A percentile compares a stretch with the other conserved stretches of the same genome.
phyloP scores from a whole-genome alignment of 148 eudicot species.

The Cornus kousa region DNA sequence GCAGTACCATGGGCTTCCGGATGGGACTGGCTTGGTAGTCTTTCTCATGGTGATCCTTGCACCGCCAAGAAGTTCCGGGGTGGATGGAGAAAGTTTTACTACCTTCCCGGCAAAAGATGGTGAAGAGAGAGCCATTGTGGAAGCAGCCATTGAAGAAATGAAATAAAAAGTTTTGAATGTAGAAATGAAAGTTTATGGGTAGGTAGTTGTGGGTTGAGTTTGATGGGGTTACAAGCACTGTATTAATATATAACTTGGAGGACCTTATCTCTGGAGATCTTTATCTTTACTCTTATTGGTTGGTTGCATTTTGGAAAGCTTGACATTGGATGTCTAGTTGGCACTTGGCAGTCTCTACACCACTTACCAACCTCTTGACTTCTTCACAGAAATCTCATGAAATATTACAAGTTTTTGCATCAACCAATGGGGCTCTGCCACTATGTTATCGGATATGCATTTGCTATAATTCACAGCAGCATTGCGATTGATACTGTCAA shows the following conservation, averaged over 20 bases:
- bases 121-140: conserved; percentile 39
- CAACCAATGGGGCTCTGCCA: too few relatives aligned
- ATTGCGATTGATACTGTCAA: too few relatives aligned
- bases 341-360: background rate
- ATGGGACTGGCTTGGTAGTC: conserved; percentile 11
- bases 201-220: background rate
- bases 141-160: conserved; percentile 26
- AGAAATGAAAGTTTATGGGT: background rate
- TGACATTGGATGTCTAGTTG: background rate
- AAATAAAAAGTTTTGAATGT: too few relatives aligned
- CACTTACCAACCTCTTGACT: background rate
- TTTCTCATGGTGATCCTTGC: conserved; percentile 26
- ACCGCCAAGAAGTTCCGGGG: conserved; percentile 10
- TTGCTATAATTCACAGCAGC: too few relatives aligned
- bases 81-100: conserved; percentile 17
- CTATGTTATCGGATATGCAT: too few relatives aligned
- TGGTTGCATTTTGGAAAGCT: background rate
- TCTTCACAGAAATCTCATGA: too few relatives aligned
- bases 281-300: conserved; percentile 17
- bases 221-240: background rate
- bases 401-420: too few relatives aligned
- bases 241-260: background rate
- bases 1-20: conserved; percentile 2
- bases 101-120: conserved; percentile 34
- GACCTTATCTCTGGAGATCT: conserved; percentile 12